Evolutionary conservation across 2,329 filamentous ascomycete genomes (phyloP), one percentile per base, ranked within the genome.

Genomic region (Talaromyces sp.): DNA sequence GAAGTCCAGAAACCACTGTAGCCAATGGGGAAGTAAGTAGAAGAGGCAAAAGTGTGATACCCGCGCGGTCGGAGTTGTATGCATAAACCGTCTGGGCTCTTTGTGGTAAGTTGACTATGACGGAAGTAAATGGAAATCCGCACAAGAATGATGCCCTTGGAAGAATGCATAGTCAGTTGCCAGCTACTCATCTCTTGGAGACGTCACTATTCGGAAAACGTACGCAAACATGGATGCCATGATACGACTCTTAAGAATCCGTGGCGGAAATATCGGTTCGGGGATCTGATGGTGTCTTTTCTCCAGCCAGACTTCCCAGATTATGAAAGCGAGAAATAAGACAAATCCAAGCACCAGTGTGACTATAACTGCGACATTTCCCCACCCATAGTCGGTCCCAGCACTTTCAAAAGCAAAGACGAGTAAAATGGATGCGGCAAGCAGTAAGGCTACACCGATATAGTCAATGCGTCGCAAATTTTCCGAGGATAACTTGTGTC

Each of bases 221-320:
- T 58, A 75, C 70, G 70, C 40, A n/a, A 75, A 62, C 40, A 75
- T 64, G 2, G 62, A 66, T n/a, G 66, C 63, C 31, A 73, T 66
- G 2, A 68, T 60, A 17, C 71, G 64, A 46, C 68, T 66, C n/a
- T 66, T 68, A 37, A 71, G 59, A 11, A 73, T 60, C 13, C 69
- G 62, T 50, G 67, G 62, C 17, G 73, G 72, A 52, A 77, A 75
- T 21, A 77, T 63, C 10, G 74, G 72, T 57, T 59, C 57, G n/a
- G 74, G 64, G n/a, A 61, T 62, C 7, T 58, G 54, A 21, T 58
- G 53, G 11, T 57, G 54, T 13, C 61, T 51, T 45, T 61, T 56
- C 31, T 60, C 63, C n/a, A 66, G 52, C 22, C 66, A 41, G 15
- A 56, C 62, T 53, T 74, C 70, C 68, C 70, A 75, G 15, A 35